Evolutionary conservation across 257 asterid genomes (phyloP), one percentile per base, ranked within the genome.

Genomic region (Plantago major): DNA sequence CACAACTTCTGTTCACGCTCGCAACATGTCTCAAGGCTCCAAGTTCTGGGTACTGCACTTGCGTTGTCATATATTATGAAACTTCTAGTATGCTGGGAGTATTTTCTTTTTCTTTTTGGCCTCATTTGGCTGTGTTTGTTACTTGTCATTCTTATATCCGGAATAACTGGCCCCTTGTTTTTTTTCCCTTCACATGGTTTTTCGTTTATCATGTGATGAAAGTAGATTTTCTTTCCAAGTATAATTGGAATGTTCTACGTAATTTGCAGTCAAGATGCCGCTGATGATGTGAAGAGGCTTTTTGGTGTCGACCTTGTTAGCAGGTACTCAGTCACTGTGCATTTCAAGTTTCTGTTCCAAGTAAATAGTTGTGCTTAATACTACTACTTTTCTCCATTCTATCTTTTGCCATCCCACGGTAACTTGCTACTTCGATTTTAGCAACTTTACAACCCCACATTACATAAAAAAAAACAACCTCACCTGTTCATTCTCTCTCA

Each of bases 301-400:
- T 93, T 93, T 15, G 99, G 94, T 46, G 65, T 93, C 60, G 97
- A 87, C 64, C 85, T 89, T 72, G 82, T 80, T 62, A 93, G 97
- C 95, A 93, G 99, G 99, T 93, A 79, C 48, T 71, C 53, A 70
- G 63, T 58, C 46, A 48, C 55, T 42, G 43, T 13, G 56, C 65
- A 54, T 68, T 46, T 2, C 43, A 44, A 26, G 38, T 72, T 47
- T 9, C 43, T 47, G 37, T 14, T 70, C 51, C 46, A 9, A 51
- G 52, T 11, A 66, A 40, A 10, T 44, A 40, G 63, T 66, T 62
- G 28, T 65, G 60, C 38, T 13, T 60, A 64, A 63, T 63, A 50
- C 15, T 49, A 53, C 40, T 33, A 33, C 3, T 33, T 7, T 5
- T 33, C 40, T 33, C 40, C 3, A 4, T 33, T 33, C 40, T 33